A percentile compares a stretch with the other conserved stretches of the same genome.
phyloP scores from a whole-genome alignment of 2,329 filamentous ascomycete genomes.

The Aspergillus sp. region DNA sequence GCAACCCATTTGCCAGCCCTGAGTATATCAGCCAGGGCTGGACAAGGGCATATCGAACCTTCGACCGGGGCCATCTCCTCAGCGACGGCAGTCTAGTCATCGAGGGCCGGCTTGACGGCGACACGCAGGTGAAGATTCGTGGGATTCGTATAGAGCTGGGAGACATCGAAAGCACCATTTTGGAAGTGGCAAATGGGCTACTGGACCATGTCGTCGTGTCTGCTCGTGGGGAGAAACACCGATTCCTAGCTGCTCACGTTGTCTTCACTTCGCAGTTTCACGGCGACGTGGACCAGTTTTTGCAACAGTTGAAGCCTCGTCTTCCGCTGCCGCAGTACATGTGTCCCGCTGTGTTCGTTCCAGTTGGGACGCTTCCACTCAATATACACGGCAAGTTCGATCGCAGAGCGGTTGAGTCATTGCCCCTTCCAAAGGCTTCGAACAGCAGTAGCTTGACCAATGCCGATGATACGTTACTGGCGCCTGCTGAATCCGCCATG shows the following conservation, averaged over 20 bases:
- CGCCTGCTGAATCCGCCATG: too few species aligned
- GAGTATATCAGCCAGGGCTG: not conserved
- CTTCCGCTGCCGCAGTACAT: conserved; percentile 38
- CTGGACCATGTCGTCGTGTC: not conserved
- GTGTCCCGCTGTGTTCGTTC: conserved; percentile 25
- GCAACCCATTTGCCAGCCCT: conserved; percentile 5
- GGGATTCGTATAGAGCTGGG: not conserved
- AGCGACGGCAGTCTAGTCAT: conserved; percentile 27
- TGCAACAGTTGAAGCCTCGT: conserved; percentile 16
- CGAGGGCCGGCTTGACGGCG: conserved; percentile 25
- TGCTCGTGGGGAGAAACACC: not conserved
- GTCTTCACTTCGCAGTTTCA: conserved; percentile 21
- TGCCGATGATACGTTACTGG: too few species aligned
- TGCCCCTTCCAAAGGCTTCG: not conserved
- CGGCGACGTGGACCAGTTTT: not conserved
- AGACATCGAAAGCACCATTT: not conserved
- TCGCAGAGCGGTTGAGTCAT: conserved; percentile 10
- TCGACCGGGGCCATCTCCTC: conserved; percentile 27
- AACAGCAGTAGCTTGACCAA: too few species aligned
- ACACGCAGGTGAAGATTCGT: conserved; percentile 26
- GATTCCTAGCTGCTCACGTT: conserved; percentile 40
- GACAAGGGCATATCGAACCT: conserved; percentile 24
- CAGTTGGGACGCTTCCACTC: conserved; percentile 24
- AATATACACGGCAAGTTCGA: conserved; percentile 29
- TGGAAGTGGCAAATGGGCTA: not conserved